Evolutionary conservation across 441 rosid genomes (phyloP).

Genomic region (Breynia disticha): DNA sequence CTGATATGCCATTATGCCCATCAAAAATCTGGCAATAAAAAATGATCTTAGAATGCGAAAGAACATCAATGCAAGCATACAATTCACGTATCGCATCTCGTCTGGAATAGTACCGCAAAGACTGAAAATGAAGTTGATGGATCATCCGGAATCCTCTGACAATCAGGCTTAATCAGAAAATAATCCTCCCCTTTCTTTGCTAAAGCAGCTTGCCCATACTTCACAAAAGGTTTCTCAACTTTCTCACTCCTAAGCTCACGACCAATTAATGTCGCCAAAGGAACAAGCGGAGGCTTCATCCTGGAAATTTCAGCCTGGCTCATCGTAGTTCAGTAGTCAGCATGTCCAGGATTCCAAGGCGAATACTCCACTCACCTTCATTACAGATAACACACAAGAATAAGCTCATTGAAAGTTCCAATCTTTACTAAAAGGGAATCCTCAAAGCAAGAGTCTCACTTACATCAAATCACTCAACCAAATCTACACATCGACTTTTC

Average conservation of each 20-base stretch:
- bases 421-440: too few relatives aligned
- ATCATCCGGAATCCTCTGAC: conserved; percentile 72
- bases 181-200: conserved; percentile 98
- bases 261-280: conserved; percentile 85
- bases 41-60: conserved; percentile 11
- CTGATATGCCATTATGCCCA: conserved; percentile 94
- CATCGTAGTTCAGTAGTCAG: conserved; percentile 46
- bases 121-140: conserved; percentile 72
- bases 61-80: not conserved
- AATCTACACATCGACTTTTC: too few relatives aligned
- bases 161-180: conserved; percentile 68
- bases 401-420: not conserved
- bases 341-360: conserved; percentile 29
- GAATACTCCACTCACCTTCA: conserved; percentile 19
- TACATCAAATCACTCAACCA: too few relatives aligned
- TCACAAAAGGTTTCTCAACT: conserved; percentile 70
- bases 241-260: conserved; percentile 83
- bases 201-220: conserved; percentile 90
- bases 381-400: not conserved
- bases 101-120: conserved; percentile 54
- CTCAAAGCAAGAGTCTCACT: too few relatives aligned
- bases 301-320: conserved; percentile 55
- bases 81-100: not conserved
- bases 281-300: conserved; percentile 70
- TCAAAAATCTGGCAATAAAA: conserved; percentile 63